Evolutionary conservation across 2,329 filamentous ascomycete genomes (phyloP), one percentile per base, ranked within the genome.

Genomic region (Sporothrix schenckii): DNA sequence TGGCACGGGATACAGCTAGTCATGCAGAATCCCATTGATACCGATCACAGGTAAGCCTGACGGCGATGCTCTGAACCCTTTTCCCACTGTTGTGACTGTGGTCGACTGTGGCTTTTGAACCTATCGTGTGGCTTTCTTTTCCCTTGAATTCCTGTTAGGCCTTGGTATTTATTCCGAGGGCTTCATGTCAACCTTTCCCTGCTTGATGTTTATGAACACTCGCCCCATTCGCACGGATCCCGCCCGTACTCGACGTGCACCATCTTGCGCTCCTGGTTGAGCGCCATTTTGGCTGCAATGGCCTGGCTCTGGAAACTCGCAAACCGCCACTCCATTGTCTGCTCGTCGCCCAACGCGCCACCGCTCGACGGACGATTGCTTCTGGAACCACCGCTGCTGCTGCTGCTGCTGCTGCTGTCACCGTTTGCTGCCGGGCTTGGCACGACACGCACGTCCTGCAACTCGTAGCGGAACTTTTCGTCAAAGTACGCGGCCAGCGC

Each of bases 281-380:
- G 70, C 50, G 72, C 72, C 72, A 73, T 73, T 61, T 73, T 73
- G 69, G 72, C 72, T 16, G 72, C 72, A 67, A 73, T 73, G 19
- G 72, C 72, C 68, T 73, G 72, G 50, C 72, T 73, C 71, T 73
- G 72, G 68, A 73, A 73, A 34, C 72, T 73, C 1, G 72, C 71
- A 44, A 73, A 73, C 30, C 72, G 72, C 72, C 72, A 73, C 54
- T 73, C 72, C 72, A 73, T 72, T 3, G 63, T 69, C 39, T 50
- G 54, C 47, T 68, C 65, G 49, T 68, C 65, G 49, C 49, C 49
- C 7, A 21, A 50, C 3, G 5, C 16, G 6, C 16, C 19, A 1
- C 19, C 49, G 19, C 19, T 9, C 19, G 49, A 50, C 5, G 7
- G 49, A 2, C 49, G 19, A 16, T 19, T 50, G 49, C 4, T 44